phyloP scores from a whole-genome alignment of 345 rosid species.

The Eucalyptus tenuipes region DNA sequence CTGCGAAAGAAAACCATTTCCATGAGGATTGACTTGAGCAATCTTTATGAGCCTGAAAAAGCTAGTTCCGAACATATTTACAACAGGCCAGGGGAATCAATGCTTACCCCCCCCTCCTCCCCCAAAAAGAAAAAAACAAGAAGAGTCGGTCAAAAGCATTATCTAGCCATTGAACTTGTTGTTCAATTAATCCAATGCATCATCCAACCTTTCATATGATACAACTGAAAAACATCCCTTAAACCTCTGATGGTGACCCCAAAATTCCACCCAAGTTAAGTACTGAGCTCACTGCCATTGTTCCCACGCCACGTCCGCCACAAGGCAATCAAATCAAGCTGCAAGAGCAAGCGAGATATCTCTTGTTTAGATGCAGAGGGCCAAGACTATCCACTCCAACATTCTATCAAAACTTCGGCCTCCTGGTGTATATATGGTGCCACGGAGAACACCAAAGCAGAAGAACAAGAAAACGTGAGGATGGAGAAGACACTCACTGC shows the following conservation, averaged over 20 bases:
- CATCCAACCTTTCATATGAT: neutral
- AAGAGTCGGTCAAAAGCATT: neutral
- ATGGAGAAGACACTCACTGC: neutral
- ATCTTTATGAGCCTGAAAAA: neutral
- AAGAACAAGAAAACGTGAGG: neutral
- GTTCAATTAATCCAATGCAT: neutral
- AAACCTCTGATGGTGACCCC: neutral
- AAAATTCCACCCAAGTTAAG: neutral
- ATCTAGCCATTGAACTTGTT: neutral
- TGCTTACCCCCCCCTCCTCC: neutral
- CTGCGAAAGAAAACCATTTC: neutral
- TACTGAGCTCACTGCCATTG: neutral
- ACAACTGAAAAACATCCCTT: neutral
- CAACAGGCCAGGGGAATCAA: neutral
- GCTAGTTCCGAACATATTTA: neutral
- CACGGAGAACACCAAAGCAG: neutral
- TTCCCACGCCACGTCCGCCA: neutral
- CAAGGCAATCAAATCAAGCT: neutral
- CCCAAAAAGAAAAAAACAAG: accelerated
- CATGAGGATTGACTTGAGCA: neutral
- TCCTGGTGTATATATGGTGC: neutral
- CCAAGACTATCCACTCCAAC: neutral
- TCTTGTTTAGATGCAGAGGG: neutral
- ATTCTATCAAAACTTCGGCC: neutral
- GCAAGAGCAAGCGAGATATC: neutral